Evolutionary conservation across 371 early-diverging fungal species (phyloP).

Genomic region (Blakeslea trispora): DNA sequence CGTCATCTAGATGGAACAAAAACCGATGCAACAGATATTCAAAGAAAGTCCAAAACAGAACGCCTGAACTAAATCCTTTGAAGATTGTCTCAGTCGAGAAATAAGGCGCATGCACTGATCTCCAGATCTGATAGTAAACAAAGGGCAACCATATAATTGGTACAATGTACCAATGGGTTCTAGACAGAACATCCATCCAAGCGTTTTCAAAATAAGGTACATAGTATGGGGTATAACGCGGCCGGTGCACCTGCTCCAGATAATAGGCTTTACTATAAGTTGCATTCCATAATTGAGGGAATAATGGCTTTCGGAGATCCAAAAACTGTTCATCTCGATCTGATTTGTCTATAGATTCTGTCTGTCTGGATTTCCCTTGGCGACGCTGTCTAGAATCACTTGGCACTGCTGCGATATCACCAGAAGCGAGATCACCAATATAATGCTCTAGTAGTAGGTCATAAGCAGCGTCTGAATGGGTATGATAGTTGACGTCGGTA

Average conservation of each 20-base stretch:
- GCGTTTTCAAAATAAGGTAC: constrained; percentile 73
- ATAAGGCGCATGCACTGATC: constrained; percentile 15
- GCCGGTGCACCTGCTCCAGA: constrained; percentile 89
- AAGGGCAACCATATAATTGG: constrained; percentile 90
- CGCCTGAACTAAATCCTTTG: constrained; percentile 59
- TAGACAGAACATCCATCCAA: constrained; percentile 77
- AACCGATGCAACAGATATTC: constrained; percentile 90
- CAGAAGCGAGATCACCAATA: constrained; percentile 69
- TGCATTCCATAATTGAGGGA: constrained; percentile 80
- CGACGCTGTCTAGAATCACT: not conserved
- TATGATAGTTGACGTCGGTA: constrained; percentile 72
- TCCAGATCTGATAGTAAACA: constrained; percentile 43
- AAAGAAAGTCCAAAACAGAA: constrained; percentile 77
- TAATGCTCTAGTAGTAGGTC: constrained; percentile 79
- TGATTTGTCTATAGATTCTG: not conserved
- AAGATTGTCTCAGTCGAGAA: constrained; percentile 4
- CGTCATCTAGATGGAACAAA: constrained; percentile 88
- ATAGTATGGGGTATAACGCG: constrained; percentile 65
- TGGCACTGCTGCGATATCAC: constrained; percentile 32
- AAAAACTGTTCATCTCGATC: constrained; percentile 67
- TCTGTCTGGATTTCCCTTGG: constrained; percentile 6
- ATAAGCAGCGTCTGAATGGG: constrained; percentile 86
- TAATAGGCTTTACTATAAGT: constrained; percentile 82
- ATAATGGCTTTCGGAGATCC: constrained; percentile 82
- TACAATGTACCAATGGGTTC: constrained; percentile 91